These are phyloP conservation scores for Saccharomycopsis amapae DNA, from an alignment of 805 yeast genomes.

Conservation along the genomic window DNA sequence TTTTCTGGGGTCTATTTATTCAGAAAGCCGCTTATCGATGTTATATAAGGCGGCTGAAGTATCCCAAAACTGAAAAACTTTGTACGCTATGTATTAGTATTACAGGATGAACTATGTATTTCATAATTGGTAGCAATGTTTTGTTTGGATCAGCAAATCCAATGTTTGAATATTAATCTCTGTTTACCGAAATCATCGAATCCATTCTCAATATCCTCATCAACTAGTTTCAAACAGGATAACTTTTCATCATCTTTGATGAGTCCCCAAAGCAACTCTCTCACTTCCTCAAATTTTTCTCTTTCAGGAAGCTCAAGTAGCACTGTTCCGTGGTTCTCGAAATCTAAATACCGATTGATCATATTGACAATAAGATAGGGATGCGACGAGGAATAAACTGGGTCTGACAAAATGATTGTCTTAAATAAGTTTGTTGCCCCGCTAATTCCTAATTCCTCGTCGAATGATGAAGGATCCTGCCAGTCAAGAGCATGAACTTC, in stretches of 20 bases:
- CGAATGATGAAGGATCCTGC: constrained; percentile 48
- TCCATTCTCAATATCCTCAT: constrained; percentile 50
- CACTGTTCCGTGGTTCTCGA: constrained; percentile 34
- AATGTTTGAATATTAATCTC: constrained; percentile 42
- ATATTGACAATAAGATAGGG: constrained; percentile 66
- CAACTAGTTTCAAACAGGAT: constrained; percentile 28
- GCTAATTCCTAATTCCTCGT: constrained; percentile 22
- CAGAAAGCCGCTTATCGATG: no score
- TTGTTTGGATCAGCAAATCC: background rate
- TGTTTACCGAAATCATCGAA: constrained; percentile 81
- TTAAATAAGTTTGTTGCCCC: constrained; percentile 34
- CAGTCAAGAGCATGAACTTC: constrained; percentile 64
- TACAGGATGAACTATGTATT: no score
- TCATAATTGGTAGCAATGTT: no score
- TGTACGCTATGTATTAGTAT: no score
- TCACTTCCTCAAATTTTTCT: constrained; percentile 53
- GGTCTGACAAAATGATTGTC: constrained; percentile 75
- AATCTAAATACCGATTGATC: constrained; percentile 40
- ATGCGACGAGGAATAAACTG: constrained; percentile 77
- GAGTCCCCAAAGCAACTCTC: constrained; percentile 53
- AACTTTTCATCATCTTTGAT: constrained; percentile 31
- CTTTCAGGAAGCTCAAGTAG: constrained; percentile 75
- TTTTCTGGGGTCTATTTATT: no score
- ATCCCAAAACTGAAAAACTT: no score
- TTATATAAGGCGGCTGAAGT: no score